Percentiles rank a stretch among this genome's conserved stretches.
Evolutionary conservation across 768 basidiomycete genomes (phyloP).

Genomic region (Pulveroboletus ravenelii): DNA sequence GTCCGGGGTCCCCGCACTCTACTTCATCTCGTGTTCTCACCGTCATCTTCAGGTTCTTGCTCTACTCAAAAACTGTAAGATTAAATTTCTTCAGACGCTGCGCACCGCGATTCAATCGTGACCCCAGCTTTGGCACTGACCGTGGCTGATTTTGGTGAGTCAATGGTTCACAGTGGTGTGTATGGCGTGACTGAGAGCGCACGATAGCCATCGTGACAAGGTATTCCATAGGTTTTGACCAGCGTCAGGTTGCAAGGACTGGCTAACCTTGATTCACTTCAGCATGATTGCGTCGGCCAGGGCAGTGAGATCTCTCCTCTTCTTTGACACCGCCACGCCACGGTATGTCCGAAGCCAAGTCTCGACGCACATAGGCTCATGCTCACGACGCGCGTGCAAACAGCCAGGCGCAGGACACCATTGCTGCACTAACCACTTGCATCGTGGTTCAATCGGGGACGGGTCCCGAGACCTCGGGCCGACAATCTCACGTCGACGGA

Average conservation of each 20-base stretch:
- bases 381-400: neutral
- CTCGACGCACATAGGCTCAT: neutral
- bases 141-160: conserved; percentile 4
- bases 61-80: conserved; percentile 7
- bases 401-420: neutral
- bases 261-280: neutral
- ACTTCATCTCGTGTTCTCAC: neutral
- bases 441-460: neutral
- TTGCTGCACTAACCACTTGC: conserved; percentile 8
- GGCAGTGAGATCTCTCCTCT: conserved; percentile 9
- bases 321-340: neutral
- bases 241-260: neutral
- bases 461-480: neutral
- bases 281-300: conserved; percentile 11
- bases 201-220: conserved; percentile 7
- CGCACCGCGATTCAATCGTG: neutral
- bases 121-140: neutral
- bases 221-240: neutral
- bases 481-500: neutral
- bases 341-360: neutral
- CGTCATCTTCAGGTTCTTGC: conserved; percentile 4
- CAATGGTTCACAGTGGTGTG: neutral
- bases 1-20: neutral
- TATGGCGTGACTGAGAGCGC: neutral
- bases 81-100: neutral